These are phyloP conservation scores for Phytopythium ostracodes DNA, from an alignment of 352 stramenopile genomes.

Conservation along the genomic window DNA sequence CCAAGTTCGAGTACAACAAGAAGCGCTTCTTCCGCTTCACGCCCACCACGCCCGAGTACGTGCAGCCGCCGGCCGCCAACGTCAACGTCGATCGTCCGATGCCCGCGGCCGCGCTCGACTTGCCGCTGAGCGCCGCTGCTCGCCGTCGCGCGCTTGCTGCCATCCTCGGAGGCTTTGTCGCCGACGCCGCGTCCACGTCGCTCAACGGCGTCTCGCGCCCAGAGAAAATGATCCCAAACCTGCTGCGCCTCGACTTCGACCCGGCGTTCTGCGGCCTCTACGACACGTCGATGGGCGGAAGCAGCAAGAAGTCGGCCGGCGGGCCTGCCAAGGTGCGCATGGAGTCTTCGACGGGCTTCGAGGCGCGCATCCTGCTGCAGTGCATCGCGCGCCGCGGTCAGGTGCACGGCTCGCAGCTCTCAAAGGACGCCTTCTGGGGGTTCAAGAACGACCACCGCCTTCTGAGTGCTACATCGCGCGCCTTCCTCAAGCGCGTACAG, in stretches of 20 bases:
- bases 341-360: slow-evolving; percentile 78
- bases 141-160: slow-evolving; percentile 57
- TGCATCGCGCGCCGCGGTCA: slow-evolving; percentile 65
- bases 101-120: slow-evolving; percentile 50
- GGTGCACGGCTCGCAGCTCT: slow-evolving; percentile 64
- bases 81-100: slow-evolving; percentile 27
- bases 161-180: slow-evolving; percentile 73
- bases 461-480: slow-evolving; percentile 59
- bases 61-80: slow-evolving; percentile 17
- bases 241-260: slow-evolving; percentile 69
- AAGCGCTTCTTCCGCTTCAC: slow-evolving; percentile 82
- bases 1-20: slow-evolving; percentile 83
- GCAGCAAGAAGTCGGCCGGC: slow-evolving; percentile 19
- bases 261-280: slow-evolving; percentile 71
- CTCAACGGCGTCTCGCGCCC: slow-evolving; percentile 75
- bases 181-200: slow-evolving; percentile 69
- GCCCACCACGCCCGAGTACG: slow-evolving; percentile 70
- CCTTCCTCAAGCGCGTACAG: slow-evolving; percentile 77
- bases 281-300: slow-evolving; percentile 35
- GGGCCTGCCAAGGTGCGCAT: slow-evolving; percentile 24
- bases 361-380: slow-evolving; percentile 70
- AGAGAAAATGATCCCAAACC: slow-evolving; percentile 76
- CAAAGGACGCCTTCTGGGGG: slow-evolving; percentile 79
- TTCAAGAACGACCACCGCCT: slow-evolving; percentile 79
- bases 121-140: slow-evolving; percentile 57